phyloP scores from a whole-genome alignment of 169 alveolate genomes.

The Amoebophrya sp. region DNA sequence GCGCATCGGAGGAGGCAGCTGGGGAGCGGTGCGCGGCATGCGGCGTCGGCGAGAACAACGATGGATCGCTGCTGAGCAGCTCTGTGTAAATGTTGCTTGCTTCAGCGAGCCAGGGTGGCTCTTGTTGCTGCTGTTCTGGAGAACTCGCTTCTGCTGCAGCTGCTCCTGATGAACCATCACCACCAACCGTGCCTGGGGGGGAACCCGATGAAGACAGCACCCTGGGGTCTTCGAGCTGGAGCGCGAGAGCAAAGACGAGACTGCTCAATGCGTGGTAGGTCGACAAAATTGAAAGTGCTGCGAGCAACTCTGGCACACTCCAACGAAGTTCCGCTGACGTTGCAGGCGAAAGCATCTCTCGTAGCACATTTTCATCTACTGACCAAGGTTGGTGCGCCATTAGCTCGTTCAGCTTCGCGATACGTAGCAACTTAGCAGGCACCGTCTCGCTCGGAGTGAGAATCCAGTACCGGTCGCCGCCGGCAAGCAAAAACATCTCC shows the following conservation, averaged over 20 bases:
- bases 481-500: not conserved
- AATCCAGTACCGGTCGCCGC: not conserved
- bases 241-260: not conserved
- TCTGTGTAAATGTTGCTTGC: too few relatives aligned
- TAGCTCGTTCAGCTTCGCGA: not conserved
- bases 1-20: too few relatives aligned
- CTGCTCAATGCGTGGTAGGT: not conserved
- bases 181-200: not conserved
- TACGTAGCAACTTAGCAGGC: not conserved
- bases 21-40: too few relatives aligned
- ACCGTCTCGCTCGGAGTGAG: not conserved
- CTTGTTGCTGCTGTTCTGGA: not conserved
- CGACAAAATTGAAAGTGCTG: not conserved
- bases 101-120: too few relatives aligned
- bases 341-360: not conserved
- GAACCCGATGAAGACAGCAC: too few relatives aligned
- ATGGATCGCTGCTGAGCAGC: too few relatives aligned
- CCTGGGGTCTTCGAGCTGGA: constrained; percentile 9
- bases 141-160: not conserved
- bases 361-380: not conserved
- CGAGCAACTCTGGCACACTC: not conserved
- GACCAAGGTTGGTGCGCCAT: constrained; percentile 1
- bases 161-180: not conserved
- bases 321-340: not conserved
- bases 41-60: too few relatives aligned